Evolutionary conservation across 129 eudicot genomes (phyloP), one percentile per base, ranked within the genome.

Genomic region (Erigeron canadensis): DNA sequence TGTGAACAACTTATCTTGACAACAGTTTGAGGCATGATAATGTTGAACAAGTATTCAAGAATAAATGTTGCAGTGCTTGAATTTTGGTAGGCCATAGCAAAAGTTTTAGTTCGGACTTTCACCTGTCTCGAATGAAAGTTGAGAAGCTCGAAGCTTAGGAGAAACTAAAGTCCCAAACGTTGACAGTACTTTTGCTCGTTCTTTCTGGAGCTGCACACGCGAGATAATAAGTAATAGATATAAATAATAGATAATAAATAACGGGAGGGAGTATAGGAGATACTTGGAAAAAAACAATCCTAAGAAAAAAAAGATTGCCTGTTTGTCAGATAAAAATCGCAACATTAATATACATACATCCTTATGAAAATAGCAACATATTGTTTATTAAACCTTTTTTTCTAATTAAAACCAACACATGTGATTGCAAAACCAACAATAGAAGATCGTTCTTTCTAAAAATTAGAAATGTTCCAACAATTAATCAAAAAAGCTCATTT

Each of bases 111-210:
- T 53, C 7, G 11, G 15, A 40, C 43, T 28, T 55, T 72, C 78
- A 93, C 98, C 98, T 81, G 85, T 93, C 82, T 93, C 98, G 62
- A 93, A 93, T 62, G 96, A 85, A 68, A 80, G 78, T 66, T 93
- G 98, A 67, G 98, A 83, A 70, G 81, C 76, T 18, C 92, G 89
- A 72, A 93, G 89, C 91, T 89, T 93, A 17, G 98, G 98, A 72
- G 96, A 85, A 64, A 93, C 96, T 80, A 93, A 69, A 5, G 80
- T 77, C 68, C 98, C 98, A 77, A 93, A 93, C 84, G 85, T 82
- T n/a, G 96, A 88, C 18, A 87, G 86, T 8, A 89, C 77, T 70
- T 85, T 93, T 6, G 72, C 73, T 71, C 98, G 84, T 74, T 89
- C 96, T 71, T 84, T 87, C 59, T 85, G 84, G 48, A 82, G 83